Percentiles rank a stretch among this genome's conserved stretches.
Evolutionary conservation across 139 green algal species (phyloP).

Genomic region (Chlorella vulgaris): DNA sequence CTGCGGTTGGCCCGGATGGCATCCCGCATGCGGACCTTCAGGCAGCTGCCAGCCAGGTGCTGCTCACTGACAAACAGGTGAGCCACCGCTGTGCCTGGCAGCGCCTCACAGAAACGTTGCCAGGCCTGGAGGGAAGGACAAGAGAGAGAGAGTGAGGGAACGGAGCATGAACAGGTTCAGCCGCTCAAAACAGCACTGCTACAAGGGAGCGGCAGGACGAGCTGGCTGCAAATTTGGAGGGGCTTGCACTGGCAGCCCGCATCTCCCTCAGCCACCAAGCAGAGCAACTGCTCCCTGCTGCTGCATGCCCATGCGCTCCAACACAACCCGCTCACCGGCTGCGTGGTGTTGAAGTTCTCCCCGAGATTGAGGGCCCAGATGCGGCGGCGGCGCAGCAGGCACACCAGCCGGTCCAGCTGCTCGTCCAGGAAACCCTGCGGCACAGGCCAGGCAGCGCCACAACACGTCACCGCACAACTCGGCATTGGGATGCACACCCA

Average conservation of each 20-base stretch:
- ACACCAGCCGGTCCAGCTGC: constrained; percentile 55
- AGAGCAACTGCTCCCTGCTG: too few relatives aligned
- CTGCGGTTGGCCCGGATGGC: constrained; percentile 63
- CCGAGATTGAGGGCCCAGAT: constrained; percentile 74
- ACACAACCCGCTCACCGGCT: constrained; percentile 27
- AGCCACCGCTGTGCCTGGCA: constrained; percentile 56
- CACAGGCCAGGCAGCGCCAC: not conserved
- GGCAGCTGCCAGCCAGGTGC: constrained; percentile 48
- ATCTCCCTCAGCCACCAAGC: not conserved
- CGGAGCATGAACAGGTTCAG: not conserved
- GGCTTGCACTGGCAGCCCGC: too few relatives aligned
- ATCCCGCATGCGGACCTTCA: constrained; percentile 64
- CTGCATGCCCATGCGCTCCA: too few relatives aligned
- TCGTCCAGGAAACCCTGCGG: constrained; percentile 60
- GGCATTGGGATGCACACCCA: not conserved
- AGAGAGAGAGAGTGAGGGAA: not conserved
- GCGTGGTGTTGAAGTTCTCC: constrained; percentile 64
- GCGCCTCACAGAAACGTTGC: constrained; percentile 35
- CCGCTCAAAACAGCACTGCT: too few relatives aligned
- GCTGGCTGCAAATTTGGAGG: too few relatives aligned
- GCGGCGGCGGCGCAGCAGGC: constrained; percentile 42
- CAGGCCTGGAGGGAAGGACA: constrained; percentile 17
- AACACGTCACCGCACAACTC: too few relatives aligned
- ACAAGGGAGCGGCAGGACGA: too few relatives aligned
- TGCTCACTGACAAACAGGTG: constrained; percentile 74